These are phyloP conservation scores for Sporothrix pseudoabietina DNA, from an alignment of 2,329 filamentous ascomycete genomes.

Conservation along the genomic window DNA sequence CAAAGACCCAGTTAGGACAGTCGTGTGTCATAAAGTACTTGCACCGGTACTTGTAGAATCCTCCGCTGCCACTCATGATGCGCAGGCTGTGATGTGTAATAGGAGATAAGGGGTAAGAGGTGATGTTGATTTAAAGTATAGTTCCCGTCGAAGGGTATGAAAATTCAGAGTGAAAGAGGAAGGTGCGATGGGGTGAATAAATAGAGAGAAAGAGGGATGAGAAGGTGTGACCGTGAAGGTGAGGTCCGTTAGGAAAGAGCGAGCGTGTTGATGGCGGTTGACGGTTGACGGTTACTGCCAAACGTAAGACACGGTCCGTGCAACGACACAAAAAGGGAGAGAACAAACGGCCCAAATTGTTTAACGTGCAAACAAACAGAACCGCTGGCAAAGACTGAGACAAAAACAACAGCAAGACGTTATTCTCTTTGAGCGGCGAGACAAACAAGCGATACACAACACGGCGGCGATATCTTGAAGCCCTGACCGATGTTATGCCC, in stretches of 20 bases:
- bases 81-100: background rate
- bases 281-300: background rate
- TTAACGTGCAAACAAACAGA: background rate
- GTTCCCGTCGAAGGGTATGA: background rate
- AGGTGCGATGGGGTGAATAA: background rate
- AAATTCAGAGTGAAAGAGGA: background rate
- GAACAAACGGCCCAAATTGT: background rate
- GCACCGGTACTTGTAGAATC: slow-evolving; percentile 55
- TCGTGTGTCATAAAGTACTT: slow-evolving; percentile 54
- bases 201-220: background rate
- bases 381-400: background rate
- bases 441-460: slow-evolving; percentile 5
- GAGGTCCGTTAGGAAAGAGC: background rate
- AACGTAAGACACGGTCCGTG: slow-evolving; percentile 4
- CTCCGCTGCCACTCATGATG: slow-evolving; percentile 47
- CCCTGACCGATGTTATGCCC: background rate
- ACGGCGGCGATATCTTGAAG: background rate
- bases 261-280: background rate
- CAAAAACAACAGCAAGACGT: background rate
- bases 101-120: background rate
- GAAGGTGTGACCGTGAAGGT: background rate
- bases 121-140: background rate
- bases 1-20: slow-evolving; percentile 54
- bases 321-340: slow-evolving; percentile 6
- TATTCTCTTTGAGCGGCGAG: background rate